A percentile compares a stretch with the other conserved stretches of the same genome.
Evolutionary conservation across 805 yeast genomes (phyloP).

Genomic region (Candida andamanensis): DNA sequence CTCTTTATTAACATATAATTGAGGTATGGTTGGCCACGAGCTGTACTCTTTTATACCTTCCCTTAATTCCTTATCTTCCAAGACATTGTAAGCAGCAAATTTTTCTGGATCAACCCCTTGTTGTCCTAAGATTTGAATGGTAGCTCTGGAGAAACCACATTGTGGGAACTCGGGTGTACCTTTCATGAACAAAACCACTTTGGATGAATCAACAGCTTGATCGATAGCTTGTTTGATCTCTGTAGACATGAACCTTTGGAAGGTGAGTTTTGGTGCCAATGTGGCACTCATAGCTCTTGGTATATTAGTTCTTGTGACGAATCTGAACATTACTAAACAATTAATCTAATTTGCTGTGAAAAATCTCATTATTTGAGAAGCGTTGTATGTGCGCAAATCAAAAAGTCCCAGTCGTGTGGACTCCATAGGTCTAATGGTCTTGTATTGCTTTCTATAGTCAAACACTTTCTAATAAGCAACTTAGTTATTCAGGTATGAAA

Average conservation of each 20-base stretch:
- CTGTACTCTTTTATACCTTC: slow-evolving; percentile 93
- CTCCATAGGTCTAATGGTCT: no score
- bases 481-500: no score
- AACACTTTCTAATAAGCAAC: no score
- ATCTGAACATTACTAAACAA: no score
- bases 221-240: slow-evolving; percentile 84
- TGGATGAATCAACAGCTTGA: slow-evolving; percentile 80
- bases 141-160: slow-evolving; percentile 95
- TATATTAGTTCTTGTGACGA: no score
- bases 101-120: slow-evolving; percentile 96
- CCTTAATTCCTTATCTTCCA: slow-evolving; percentile 91
- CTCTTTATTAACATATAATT: slow-evolving; percentile 83
- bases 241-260: slow-evolving; percentile 64
- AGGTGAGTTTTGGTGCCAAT: no score
- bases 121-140: slow-evolving; percentile 88
- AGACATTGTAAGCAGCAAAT: slow-evolving; percentile 94
- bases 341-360: no score
- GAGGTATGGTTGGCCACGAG: slow-evolving; percentile 99
- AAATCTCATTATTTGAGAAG: no score
- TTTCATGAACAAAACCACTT: slow-evolving; percentile 96
- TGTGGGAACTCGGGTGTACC: slow-evolving; percentile 98
- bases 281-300: no score
- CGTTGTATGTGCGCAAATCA: no score
- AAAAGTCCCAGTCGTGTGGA: no score
- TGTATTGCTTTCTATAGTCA: no score